Conservation (phyloP, 371 early-diverging fungal genomes). For the Mortierella sp. region DNA sequence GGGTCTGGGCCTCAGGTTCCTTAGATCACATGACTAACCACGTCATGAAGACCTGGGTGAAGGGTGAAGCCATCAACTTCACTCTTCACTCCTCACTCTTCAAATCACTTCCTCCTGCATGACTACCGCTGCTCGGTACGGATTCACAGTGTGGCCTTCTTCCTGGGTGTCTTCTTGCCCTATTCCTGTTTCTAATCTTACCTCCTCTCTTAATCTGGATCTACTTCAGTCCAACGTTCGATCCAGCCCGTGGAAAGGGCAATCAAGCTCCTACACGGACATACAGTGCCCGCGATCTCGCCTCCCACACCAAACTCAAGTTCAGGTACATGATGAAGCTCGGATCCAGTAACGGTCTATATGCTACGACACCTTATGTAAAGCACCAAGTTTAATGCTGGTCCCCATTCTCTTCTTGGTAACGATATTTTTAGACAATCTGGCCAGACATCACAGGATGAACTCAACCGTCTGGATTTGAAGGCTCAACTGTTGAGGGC, state of each 20-base stretch:
- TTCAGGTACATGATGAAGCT: conserved; percentile 71
- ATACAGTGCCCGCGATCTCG: conserved; percentile 81
- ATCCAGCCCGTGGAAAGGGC: conserved; percentile 84
- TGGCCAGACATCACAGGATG: conserved; percentile 82
- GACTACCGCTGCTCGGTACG: conserved; percentile 45
- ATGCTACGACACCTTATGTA: no score
- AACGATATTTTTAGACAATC: conserved; percentile 62
- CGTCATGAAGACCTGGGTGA: no score
- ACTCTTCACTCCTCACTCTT: no score
- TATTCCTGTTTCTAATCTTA: not conserved
- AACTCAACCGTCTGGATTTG: conserved; percentile 70
- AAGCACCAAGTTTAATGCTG: no score
- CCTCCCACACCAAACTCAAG: conserved; percentile 91
- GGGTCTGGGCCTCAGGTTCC: no score
- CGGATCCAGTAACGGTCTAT: no score
- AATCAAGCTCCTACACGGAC: conserved; percentile 81
- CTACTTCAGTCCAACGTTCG: conserved; percentile 74
- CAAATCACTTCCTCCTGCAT: no score
- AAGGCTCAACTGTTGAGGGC: conserved; percentile 75
- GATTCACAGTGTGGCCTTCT: not conserved
- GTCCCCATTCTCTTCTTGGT: not conserved
- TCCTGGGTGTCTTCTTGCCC: not conserved
- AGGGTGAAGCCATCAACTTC: no score
- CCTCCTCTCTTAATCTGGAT: not conserved
- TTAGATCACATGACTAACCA: no score